Conservation (phyloP, 768 basidiomycete species). For the Termitomyces sp. region DNA sequence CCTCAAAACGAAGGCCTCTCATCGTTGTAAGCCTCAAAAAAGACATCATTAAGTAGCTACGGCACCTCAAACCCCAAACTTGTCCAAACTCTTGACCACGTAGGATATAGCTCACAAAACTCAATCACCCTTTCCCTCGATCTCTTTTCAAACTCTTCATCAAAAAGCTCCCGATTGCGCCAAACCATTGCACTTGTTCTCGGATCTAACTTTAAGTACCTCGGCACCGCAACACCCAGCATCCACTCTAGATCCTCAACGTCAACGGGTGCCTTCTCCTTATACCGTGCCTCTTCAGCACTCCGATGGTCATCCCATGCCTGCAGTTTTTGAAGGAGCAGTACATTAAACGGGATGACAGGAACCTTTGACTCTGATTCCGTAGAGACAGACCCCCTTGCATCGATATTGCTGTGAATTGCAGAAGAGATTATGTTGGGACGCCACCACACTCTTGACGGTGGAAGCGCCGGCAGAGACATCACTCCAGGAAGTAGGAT, state of each 20-base stretch:
- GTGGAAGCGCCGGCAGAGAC: constrained; percentile 11
- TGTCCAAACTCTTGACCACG: constrained; percentile 2
- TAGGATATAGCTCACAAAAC: constrained; percentile 11
- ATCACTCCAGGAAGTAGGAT: constrained; percentile 16
- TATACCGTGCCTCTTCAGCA: constrained; percentile 9
- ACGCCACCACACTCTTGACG: not conserved
- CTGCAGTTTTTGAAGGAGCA: constrained; percentile 16
- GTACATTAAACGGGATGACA: constrained; percentile 11
- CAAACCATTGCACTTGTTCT: not conserved
- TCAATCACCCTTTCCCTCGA: constrained; percentile 9
- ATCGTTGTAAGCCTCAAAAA: not conserved
- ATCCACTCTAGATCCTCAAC: constrained; percentile 11
- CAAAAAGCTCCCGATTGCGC: constrained; percentile 6
- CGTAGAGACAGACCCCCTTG: not conserved
- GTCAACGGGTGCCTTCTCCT: constrained; percentile 11
- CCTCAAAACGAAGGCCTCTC: not conserved
- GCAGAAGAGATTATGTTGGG: not conserved
- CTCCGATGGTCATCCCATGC: constrained; percentile 15
- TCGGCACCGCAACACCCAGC: not conserved
- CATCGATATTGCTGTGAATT: not conserved
- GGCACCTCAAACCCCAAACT: constrained; percentile 8
- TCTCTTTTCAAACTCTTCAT: constrained; percentile 10
- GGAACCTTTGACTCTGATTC: constrained; percentile 5
- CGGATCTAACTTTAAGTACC: not conserved
- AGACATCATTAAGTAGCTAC: not conserved